These are phyloP conservation scores for Trichophyton benhamiae DNA, from an alignment of 2,329 filamentous ascomycete genomes.

Conservation along the genomic window DNA sequence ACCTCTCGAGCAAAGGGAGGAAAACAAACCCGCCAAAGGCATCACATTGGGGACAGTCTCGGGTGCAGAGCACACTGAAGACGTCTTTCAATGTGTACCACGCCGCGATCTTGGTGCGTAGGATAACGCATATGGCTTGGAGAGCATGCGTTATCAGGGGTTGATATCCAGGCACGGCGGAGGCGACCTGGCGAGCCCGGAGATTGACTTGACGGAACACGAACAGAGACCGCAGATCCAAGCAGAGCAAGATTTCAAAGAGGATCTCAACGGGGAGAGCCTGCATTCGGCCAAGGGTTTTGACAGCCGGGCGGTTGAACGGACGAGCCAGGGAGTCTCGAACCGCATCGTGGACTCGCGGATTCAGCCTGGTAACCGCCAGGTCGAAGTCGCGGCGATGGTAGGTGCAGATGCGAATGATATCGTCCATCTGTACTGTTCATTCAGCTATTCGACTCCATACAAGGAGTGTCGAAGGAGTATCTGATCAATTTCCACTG, in stretches of 20 bases:
- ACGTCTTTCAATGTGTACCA: conserved; percentile 7
- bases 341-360: conserved; percentile 2
- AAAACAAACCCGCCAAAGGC: conserved; percentile 9
- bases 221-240: conserved; percentile 7
- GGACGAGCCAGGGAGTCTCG: conserved; percentile 1
- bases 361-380: not conserved
- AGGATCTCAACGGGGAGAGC: conserved; percentile 4
- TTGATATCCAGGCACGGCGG: conserved; percentile 5
- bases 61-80: conserved; percentile 2
- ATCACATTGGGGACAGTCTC: conserved; percentile 2
- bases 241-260: not conserved
- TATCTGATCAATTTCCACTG: too few relatives aligned
- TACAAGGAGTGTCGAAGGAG: too few relatives aligned
- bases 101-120: conserved; percentile 4
- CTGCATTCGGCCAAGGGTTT: conserved; percentile 6
- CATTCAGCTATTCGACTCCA: too few relatives aligned
- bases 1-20: conserved; percentile 3
- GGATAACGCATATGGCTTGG: conserved; percentile 5
- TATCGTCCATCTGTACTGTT: too few relatives aligned
- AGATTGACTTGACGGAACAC: conserved; percentile 7
- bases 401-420: not conserved
- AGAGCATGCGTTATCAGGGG: conserved; percentile 3
- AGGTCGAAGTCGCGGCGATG: too few relatives aligned
- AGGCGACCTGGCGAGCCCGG: conserved; percentile 2
- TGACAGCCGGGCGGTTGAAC: not conserved